Evolutionary conservation across 495 filamentous ascomycete genomes (phyloP), one percentile per base, ranked within the genome.

Genomic region (Apiosordaria backusii): DNA sequence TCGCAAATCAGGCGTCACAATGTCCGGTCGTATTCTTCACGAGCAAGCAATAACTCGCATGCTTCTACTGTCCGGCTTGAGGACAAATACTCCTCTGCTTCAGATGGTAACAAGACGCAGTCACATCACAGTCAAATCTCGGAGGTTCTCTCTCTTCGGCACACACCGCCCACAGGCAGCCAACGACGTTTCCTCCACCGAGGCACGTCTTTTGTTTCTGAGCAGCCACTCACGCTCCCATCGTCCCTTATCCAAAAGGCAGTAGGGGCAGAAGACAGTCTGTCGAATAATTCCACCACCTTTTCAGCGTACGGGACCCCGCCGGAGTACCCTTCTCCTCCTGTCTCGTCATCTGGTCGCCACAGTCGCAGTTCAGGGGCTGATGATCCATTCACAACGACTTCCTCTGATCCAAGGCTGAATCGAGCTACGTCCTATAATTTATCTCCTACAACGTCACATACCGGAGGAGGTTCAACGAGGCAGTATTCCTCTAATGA

Each of bases 151-250:
- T 45, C 35, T 2, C 35, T 45, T 15, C 35, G 10, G 16, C 10
- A 45, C 35, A 45, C 35, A 13, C 57, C 9, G 21, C 57, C 22
- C 57, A 59, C 23, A 21, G 13, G 23, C 19, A 57, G 23, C 53
- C 23, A 26, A 18, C 16, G 24, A 27, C 23, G 57, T 2, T 59
- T 59, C 4, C 27, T 65, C 10, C 50, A 70, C 23, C 69, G 66
- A 13, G 68, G 70, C 0, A 64, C 63, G 1, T 75, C 76, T 1
- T 76, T 72, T 53, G 65, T 78, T 19, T 65, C 63, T 53, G 60
- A 70, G 9, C 72, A 79, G 61, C 71, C 77, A 1, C 63, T 78
- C 6, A 68, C 62, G 6, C 71, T 75, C 1, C 76, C 72, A 19
- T 74, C 72, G 4, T 75, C 72, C 2, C 61, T 64, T 1, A 50